These are phyloP conservation scores for Rosa hybrid DNA, from an alignment of 331 rosid genomes.

Conservation along the genomic window DNA sequence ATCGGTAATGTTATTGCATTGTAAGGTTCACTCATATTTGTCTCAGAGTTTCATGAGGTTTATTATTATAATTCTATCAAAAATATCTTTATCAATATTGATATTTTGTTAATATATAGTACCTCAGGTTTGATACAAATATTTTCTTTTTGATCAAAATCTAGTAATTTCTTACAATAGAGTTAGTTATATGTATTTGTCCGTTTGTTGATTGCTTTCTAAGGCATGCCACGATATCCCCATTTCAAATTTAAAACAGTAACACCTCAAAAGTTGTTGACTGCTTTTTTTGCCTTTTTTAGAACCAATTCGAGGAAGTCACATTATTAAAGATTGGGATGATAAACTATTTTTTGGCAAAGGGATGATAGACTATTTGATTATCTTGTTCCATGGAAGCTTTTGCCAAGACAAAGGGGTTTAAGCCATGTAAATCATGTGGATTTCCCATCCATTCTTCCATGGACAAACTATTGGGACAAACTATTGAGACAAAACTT, in stretches of 20 bases:
- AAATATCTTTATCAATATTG: background rate
- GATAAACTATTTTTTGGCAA: background rate
- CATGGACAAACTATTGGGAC: constrained; percentile 20
- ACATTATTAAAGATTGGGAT: background rate
- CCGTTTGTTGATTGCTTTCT: background rate
- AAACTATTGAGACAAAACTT: constrained; percentile 35
- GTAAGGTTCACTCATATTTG: background rate
- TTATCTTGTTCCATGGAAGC: too few species aligned
- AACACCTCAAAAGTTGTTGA: constrained; percentile 12
- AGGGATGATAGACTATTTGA: background rate
- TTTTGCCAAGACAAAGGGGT: background rate
- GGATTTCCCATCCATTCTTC: constrained; percentile 51
- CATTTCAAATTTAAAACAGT: background rate
- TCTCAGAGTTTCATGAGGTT: background rate
- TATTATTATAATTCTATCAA: background rate
- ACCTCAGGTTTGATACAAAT: background rate
- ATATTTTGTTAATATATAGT: background rate
- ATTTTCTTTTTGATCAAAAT: background rate
- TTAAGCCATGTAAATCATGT: constrained; percentile 25
- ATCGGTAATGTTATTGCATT: background rate
- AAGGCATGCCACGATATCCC: background rate
- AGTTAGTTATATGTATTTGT: background rate
- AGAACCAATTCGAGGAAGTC: constrained; percentile 17
- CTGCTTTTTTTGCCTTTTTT: background rate
- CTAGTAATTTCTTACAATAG: background rate